A percentile compares a stretch with the other conserved stretches of the same genome.
Conservation (phyloP, 2,329 filamentous ascomycete genomes). For the Trichoderma pleuroti region DNA sequence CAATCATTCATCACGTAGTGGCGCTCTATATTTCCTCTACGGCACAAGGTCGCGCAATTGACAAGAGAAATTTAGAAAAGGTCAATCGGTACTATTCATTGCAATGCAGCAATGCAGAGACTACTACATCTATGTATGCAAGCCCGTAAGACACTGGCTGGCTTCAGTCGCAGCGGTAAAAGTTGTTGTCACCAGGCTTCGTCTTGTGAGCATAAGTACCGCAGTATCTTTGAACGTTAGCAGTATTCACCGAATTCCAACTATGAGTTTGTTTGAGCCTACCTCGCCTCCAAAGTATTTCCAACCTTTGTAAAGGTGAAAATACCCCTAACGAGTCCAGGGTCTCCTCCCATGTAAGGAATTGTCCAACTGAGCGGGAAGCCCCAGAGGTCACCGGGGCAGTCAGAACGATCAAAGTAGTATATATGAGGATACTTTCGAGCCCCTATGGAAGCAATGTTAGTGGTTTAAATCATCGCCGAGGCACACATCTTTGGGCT, state of each 20-base stretch:
- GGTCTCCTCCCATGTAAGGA: background rate
- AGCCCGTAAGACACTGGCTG: background rate
- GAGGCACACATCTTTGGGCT: background rate
- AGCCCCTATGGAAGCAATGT: background rate
- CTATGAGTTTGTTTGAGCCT: background rate
- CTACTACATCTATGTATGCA: background rate
- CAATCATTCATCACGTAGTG: background rate
- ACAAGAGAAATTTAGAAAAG: background rate
- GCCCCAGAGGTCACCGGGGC: background rate
- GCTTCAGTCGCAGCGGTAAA: background rate
- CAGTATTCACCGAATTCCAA: background rate
- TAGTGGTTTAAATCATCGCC: background rate
- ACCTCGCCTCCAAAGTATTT: background rate
- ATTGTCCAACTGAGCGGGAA: background rate
- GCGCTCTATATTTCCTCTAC: background rate
- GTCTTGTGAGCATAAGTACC: background rate
- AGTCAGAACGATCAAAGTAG: background rate
- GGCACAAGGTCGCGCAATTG: background rate
- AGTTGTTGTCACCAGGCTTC: background rate
- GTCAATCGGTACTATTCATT: background rate
- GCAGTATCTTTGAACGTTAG: background rate
- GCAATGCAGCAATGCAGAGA: background rate
- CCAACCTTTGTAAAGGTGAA: background rate
- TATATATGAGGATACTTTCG: background rate
- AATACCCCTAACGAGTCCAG: background rate